Conservation (phyloP, 257 asterid genomes). For the Jasminum sambac region DNA sequence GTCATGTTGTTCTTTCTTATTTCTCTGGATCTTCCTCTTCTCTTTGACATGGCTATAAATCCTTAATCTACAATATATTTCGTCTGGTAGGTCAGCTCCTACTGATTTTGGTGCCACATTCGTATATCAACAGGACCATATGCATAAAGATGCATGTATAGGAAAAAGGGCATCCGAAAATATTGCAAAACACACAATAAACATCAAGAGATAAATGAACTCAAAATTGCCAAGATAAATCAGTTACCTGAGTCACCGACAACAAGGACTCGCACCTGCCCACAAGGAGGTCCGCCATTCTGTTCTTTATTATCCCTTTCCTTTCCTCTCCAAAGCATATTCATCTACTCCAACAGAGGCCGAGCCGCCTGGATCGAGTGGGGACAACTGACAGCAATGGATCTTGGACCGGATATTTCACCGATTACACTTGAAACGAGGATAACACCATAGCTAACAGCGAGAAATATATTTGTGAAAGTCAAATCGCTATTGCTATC, state of each 20-base stretch:
- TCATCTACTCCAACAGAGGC: constrained; percentile 16
- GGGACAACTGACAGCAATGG: neutral
- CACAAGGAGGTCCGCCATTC: constrained; percentile 87
- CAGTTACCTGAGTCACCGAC: constrained; percentile 90
- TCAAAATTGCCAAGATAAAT: neutral
- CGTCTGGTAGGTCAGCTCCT: too few relatives aligned
- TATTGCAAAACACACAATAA: neutral
- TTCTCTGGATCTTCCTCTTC: too few relatives aligned
- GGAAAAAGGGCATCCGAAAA: neutral
- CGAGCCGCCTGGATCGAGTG: too few relatives aligned
- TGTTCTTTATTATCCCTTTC: constrained; percentile 66
- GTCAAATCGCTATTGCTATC: too few relatives aligned
- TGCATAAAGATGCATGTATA: constrained; percentile 1
- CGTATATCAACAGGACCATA: neutral
- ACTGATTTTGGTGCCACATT: too few relatives aligned
- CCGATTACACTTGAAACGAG: too few relatives aligned
- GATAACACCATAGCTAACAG: too few relatives aligned
- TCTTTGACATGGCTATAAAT: too few relatives aligned
- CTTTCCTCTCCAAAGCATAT: constrained; percentile 92
- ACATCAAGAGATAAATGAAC: neutral
- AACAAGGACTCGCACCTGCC: constrained; percentile 90
- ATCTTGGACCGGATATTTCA: too few relatives aligned
- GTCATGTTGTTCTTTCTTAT: too few relatives aligned
- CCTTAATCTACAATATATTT: too few relatives aligned
- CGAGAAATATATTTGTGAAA: too few relatives aligned